Conservation (phyloP, 2,329 filamentous ascomycete species). For the Colletotrichum cordylinicola region DNA sequence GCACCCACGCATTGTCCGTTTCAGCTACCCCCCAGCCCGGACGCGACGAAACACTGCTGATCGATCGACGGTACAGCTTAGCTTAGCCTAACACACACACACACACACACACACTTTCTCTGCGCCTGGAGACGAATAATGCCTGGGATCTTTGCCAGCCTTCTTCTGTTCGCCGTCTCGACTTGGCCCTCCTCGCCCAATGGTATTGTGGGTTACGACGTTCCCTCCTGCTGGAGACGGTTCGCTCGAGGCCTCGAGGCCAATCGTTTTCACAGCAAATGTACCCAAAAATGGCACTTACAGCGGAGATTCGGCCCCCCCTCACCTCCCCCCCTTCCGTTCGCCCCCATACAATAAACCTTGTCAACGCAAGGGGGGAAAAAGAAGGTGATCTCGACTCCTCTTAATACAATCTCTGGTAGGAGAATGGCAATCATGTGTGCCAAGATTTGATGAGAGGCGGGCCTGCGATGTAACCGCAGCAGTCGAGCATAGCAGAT, state of each 20-base stretch:
- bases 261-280: not conserved
- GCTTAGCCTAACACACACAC: not conserved
- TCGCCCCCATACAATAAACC: not conserved
- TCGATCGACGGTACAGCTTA: constrained; percentile 13
- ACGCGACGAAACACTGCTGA: constrained; percentile 20
- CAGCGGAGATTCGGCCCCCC: not conserved
- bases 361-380: not conserved
- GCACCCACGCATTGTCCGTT: constrained; percentile 20
- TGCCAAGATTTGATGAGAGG: constrained; percentile 2
- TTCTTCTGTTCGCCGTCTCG: not conserved
- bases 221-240: not conserved
- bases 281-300: not conserved
- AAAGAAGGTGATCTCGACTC: not conserved
- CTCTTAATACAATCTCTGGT: not conserved
- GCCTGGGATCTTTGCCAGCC: not conserved
- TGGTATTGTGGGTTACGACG: not conserved
- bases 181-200: not conserved
- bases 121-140: not conserved
- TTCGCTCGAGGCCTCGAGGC: not conserved
- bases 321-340: not conserved
- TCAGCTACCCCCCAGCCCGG: constrained; percentile 17
- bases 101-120: not conserved
- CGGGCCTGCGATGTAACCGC: not conserved
- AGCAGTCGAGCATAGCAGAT: not conserved
- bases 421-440: constrained; percentile 6